Evolutionary conservation across 257 asterid genomes (phyloP).

Genomic region (Pogostemon cablin): DNA sequence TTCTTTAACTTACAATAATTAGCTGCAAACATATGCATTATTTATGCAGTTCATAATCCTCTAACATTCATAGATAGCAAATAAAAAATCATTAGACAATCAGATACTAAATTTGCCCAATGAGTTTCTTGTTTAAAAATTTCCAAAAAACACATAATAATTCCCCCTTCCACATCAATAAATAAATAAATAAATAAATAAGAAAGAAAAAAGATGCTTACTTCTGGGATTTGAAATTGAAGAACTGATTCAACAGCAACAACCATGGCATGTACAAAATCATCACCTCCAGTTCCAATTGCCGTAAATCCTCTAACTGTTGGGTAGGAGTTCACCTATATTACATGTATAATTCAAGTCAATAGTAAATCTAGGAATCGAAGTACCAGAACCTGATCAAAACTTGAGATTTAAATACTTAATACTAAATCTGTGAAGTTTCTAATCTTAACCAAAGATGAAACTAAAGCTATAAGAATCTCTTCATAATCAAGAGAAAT

Average conservation of each 20-base stretch:
- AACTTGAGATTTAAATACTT: background rate
- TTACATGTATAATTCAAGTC: conserved; percentile 17
- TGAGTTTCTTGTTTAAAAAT: conserved; percentile 2
- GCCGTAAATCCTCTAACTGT: conserved; percentile 93
- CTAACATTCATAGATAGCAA: conserved; percentile 21
- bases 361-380: conserved; percentile 8
- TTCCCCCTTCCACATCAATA: background rate
- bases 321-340: conserved; percentile 88
- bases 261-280: conserved; percentile 94
- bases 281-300: conserved; percentile 94
- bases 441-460: background rate
- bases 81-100: conserved; percentile 4
- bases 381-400: background rate
- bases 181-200: background rate
- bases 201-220: conserved; percentile 36
- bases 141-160: conserved; percentile 11
- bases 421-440: background rate
- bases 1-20: background rate
- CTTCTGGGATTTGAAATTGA: conserved; percentile 75
- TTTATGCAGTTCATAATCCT: background rate
- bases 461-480: background rate
- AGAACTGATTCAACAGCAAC: conserved; percentile 92
- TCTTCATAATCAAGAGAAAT: conserved; percentile 8
- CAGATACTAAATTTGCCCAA: background rate
- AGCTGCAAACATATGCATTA: conserved; percentile 20